Evolutionary conservation across 176 grass and related monocot genomes (phyloP).

Genomic region (Miscanthus lutarioriparius): DNA sequence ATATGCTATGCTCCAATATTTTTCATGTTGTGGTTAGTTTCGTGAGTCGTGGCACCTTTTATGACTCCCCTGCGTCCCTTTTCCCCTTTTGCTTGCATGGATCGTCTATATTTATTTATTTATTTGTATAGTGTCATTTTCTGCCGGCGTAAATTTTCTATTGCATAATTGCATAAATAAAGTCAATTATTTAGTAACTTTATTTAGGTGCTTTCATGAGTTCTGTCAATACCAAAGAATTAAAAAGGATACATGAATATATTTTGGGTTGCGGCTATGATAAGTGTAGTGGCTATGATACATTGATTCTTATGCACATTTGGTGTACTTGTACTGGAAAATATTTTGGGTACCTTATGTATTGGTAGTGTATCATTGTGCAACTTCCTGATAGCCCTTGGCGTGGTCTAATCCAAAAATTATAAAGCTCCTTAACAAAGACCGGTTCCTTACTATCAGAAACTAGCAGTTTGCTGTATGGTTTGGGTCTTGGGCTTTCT

Average conservation of each 20-base stretch:
- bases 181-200: background rate
- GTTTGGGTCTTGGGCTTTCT: background rate
- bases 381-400: background rate
- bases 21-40: background rate
- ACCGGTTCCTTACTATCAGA: background rate
- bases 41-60: background rate
- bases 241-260: background rate
- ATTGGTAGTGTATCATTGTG: background rate
- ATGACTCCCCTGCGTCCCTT: background rate
- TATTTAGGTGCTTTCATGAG: background rate
- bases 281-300: background rate
- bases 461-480: background rate
- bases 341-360: background rate
- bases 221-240: background rate
- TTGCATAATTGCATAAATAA: background rate
- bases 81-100: background rate
- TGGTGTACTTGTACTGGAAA: background rate
- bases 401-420: background rate
- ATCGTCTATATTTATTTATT: background rate
- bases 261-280: background rate
- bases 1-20: background rate
- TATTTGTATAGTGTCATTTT: background rate
- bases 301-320: background rate
- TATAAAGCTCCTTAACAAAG: background rate
- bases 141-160: background rate